Conservation (phyloP, 129 eudicot genomes). For the Saussurea involucrata region DNA sequence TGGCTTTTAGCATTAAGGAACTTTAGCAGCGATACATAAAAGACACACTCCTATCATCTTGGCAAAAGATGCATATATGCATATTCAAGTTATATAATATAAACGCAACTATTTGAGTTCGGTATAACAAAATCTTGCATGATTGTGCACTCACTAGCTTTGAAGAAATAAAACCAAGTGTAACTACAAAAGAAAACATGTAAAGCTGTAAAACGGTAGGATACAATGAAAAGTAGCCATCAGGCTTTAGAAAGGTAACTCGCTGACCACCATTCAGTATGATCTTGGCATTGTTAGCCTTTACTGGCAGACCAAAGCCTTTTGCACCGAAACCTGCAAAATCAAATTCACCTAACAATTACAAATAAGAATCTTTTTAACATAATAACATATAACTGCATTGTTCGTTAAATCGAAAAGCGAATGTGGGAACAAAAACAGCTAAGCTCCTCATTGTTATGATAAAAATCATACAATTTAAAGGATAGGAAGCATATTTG, state of each 20-base stretch:
- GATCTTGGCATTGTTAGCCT: conserved; percentile 67
- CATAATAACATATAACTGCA: background rate
- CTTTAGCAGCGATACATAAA: conserved; percentile 2
- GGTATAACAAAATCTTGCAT: background rate
- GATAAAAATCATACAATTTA: background rate
- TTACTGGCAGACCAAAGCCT: conserved; percentile 68
- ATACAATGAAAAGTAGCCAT: conserved; percentile 99
- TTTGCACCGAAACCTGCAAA: conserved; percentile 43
- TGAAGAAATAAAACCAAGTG: background rate
- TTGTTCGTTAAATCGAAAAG: background rate
- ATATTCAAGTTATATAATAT: background rate
- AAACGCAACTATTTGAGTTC: background rate
- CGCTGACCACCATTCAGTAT: conserved; percentile 78
- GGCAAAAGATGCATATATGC: background rate
- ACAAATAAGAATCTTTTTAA: background rate
- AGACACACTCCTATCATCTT: background rate
- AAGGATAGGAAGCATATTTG: background rate
- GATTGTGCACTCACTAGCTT: background rate
- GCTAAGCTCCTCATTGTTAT: background rate
- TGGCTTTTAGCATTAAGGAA: conserved; percentile 81
- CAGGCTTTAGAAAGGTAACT: conserved; percentile 79
- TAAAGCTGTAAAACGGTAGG: conserved; percentile 33
- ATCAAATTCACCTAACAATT: conserved; percentile 8
- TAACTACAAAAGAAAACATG: background rate
- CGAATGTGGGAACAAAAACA: background rate